A percentile compares a stretch with the other conserved stretches of the same genome.
phyloP scores from a whole-genome alignment of 1,139 yeast genomes.

The Meyerozyma elateridarum region DNA sequence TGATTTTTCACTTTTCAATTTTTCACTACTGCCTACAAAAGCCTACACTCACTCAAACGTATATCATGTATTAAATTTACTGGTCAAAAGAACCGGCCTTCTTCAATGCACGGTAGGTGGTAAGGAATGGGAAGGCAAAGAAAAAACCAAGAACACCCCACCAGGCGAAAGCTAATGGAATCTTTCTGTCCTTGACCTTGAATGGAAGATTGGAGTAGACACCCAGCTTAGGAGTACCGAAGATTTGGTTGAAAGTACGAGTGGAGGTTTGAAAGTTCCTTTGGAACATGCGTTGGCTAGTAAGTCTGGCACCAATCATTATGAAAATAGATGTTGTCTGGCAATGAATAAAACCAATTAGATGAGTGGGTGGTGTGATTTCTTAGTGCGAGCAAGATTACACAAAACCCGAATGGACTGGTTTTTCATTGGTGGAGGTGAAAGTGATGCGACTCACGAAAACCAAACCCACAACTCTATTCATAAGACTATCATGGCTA shows the following conservation, averaged over 20 bases:
- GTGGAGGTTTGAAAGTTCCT: slow-evolving; percentile 40
- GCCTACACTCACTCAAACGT: no score
- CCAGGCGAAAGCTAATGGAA: slow-evolving; percentile 79
- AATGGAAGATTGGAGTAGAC: slow-evolving; percentile 90
- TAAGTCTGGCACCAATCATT: slow-evolving; percentile 26
- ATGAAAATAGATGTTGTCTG: slow-evolving; percentile 4
- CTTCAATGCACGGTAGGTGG: slow-evolving; percentile 66
- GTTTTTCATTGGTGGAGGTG: slow-evolving; percentile 4
- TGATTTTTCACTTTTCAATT: no score
- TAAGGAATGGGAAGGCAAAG: slow-evolving; percentile 62
- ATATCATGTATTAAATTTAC: slow-evolving; percentile 8
- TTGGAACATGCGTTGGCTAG: slow-evolving; percentile 21
- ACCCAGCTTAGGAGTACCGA: slow-evolving; percentile 64
- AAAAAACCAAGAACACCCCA: slow-evolving; percentile 68
- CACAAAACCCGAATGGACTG: slow-evolving; percentile 1
- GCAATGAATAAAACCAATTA: neutral
- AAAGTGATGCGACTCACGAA: neutral
- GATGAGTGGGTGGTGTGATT: slow-evolving; percentile 3
- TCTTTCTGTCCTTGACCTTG: slow-evolving; percentile 85
- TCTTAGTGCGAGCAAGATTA: neutral
- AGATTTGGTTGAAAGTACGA: slow-evolving; percentile 30
- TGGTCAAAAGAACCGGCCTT: slow-evolving; percentile 58
- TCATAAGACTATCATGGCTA: slow-evolving; percentile 55
- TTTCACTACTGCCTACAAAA: no score
- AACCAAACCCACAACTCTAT: no score